These are phyloP conservation scores for Spiromastix sp. DNA, from an alignment of 2,329 filamentous ascomycete species.

Conservation along the genomic window DNA sequence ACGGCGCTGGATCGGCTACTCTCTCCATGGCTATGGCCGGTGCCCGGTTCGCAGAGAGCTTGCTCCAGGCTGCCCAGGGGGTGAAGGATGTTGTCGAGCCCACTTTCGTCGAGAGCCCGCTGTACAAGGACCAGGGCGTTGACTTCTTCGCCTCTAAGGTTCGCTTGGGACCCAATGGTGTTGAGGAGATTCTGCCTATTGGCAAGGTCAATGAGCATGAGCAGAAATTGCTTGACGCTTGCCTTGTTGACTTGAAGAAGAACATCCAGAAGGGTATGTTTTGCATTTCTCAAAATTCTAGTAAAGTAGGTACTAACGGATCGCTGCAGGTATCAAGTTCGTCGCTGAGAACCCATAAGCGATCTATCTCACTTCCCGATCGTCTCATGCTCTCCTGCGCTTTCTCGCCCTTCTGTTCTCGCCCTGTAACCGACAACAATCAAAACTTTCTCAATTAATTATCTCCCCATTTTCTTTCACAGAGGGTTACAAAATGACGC, in stretches of 20 bases:
- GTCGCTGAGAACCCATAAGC: conserved; percentile 47
- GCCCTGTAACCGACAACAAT: no score
- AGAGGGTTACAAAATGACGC: no score
- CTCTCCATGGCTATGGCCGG: conserved; percentile 99
- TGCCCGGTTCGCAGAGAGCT: conserved; percentile 71
- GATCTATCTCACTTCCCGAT: not conserved
- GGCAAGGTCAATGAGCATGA: conserved; percentile 77
- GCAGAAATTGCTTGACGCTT: conserved; percentile 79
- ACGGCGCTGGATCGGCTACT: conserved; percentile 90
- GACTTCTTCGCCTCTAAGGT: conserved; percentile 95
- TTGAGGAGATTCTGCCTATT: conserved; percentile 82
- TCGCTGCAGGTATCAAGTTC: conserved; percentile 43
- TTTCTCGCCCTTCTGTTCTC: no score
- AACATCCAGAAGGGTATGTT: conserved; percentile 81
- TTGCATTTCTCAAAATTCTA: not conserved
- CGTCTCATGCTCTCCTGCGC: no score
- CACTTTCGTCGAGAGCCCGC: conserved; percentile 90
- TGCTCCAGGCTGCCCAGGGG: conserved; percentile 86
- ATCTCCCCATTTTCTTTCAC: no score
- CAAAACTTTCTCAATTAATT: no score
- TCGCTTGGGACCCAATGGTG: conserved; percentile 92
- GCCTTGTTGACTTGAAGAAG: conserved; percentile 55
- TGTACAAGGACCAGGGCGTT: conserved; percentile 97
- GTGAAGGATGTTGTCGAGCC: conserved; percentile 94
- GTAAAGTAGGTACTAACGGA: not conserved